phyloP scores from a whole-genome alignment of 2,329 filamentous ascomycete genomes.

The Pseudogymnoascus pannorum region DNA sequence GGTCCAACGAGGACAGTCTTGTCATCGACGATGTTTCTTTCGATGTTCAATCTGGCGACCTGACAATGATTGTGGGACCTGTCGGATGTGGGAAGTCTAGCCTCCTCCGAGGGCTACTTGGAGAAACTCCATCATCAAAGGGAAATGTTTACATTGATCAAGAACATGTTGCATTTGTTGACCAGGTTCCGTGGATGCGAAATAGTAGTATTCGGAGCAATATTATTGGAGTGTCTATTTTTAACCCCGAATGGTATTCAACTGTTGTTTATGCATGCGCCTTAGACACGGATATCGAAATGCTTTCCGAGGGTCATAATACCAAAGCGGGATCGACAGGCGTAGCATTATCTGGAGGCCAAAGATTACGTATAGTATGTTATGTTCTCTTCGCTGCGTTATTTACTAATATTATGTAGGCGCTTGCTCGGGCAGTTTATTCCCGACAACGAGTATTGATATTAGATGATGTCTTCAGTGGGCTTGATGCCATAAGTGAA shows the following conservation, averaged over 20 bases:
- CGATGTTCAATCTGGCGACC: not conserved
- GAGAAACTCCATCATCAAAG: conserved; percentile 15
- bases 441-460: conserved; percentile 16
- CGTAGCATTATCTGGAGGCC: conserved; percentile 36
- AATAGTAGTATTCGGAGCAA: conserved; percentile 24
- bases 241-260: conserved; percentile 16
- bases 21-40: conserved; percentile 11
- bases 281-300: conserved; percentile 30
- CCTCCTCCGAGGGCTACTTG: conserved; percentile 21
- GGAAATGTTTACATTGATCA: conserved; percentile 16
- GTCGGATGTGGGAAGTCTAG: conserved; percentile 26
- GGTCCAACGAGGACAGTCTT: conserved; percentile 13
- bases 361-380: conserved; percentile 34
- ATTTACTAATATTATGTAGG: conserved; percentile 22
- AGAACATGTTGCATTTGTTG: conserved; percentile 15
- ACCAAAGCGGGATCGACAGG: conserved; percentile 34
- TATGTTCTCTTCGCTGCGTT: not conserved
- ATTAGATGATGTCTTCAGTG: conserved; percentile 23
- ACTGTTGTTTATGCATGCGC: conserved; percentile 30
- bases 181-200: conserved; percentile 17
- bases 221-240: conserved; percentile 22
- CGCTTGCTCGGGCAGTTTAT: conserved; percentile 22
- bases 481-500: conserved; percentile 20
- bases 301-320: conserved; percentile 28
- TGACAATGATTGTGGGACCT: conserved; percentile 18